Conservation (phyloP, 2,329 filamentous ascomycete species). For the Aphanoascus verrucosus region DNA sequence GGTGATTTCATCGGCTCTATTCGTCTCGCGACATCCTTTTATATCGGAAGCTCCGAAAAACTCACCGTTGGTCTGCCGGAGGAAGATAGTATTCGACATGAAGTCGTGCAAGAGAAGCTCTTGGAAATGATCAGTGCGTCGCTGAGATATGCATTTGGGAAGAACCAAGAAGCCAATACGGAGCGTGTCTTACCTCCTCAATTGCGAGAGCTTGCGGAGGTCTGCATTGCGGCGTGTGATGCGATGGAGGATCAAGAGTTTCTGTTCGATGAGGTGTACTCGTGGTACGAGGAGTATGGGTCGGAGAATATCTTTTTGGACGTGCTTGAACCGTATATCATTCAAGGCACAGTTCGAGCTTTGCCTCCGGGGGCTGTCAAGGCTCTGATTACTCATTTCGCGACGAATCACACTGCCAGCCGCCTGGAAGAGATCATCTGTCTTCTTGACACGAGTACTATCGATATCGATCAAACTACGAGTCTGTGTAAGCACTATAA, state of each 20-base stretch:
- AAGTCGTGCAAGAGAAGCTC: conserved; percentile 76
- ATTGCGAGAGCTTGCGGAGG: conserved; percentile 66
- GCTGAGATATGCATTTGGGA: conserved; percentile 73
- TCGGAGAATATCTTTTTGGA: conserved; percentile 71
- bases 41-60: conserved; percentile 82
- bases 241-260: conserved; percentile 70
- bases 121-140: conserved; percentile 91
- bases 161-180: conserved; percentile 41
- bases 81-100: conserved; percentile 62
- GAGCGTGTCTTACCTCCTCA: conserved; percentile 49
- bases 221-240: conserved; percentile 73
- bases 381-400: conserved; percentile 70
- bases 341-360: conserved; percentile 61
- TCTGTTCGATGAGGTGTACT: conserved; percentile 81
- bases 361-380: conserved; percentile 80
- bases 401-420: conserved; percentile 60
- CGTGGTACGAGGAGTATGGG: conserved; percentile 72
- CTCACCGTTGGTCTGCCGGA: conserved; percentile 88
- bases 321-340: conserved; percentile 75
- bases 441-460: conserved; percentile 75
- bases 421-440: conserved; percentile 90
- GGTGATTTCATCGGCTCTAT: conserved; percentile 95
- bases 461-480: conserved; percentile 91
- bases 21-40: conserved; percentile 81
- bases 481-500: conserved; percentile 80